Evolutionary conservation across 23 red algal species (phyloP).

Genomic region (Chondrus crispus): DNA sequence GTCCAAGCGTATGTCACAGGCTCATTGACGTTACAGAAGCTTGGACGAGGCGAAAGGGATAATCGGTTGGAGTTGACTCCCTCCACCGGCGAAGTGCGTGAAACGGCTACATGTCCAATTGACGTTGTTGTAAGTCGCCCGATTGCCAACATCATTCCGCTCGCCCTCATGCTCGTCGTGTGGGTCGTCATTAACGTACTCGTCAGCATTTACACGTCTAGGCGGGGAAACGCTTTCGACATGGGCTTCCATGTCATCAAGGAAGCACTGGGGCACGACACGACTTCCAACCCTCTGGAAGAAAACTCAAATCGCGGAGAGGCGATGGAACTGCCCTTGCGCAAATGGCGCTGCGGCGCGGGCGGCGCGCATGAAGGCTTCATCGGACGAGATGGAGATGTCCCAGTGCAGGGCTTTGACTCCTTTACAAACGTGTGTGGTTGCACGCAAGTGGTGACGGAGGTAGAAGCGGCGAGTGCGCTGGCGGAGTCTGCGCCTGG

Average conservation of each 20-base stretch:
- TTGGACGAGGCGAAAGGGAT: too few relatives aligned
- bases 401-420: not conserved
- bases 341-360: not conserved
- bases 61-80: too few relatives aligned
- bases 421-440: not conserved
- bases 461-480: too few relatives aligned
- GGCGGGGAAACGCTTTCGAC: not conserved
- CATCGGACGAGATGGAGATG: not conserved
- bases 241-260: slow-evolving; percentile 1
- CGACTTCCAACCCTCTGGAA: slow-evolving; percentile 19
- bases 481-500: too few relatives aligned
- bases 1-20: too few relatives aligned
- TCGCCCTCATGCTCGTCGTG: not conserved
- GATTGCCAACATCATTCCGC: not conserved
- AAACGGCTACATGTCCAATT: too few relatives aligned
- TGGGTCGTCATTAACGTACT: not conserved
- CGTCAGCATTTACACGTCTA: not conserved
- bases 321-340: too few relatives aligned
- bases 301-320: not conserved
- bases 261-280: slow-evolving; percentile 30
- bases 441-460: too few relatives aligned
- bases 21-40: too few relatives aligned
- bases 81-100: too few relatives aligned
- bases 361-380: slow-evolving; percentile 10
- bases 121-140: not conserved